Conservation (phyloP, 768 basidiomycete species). For the Galerina sulciceps region DNA sequence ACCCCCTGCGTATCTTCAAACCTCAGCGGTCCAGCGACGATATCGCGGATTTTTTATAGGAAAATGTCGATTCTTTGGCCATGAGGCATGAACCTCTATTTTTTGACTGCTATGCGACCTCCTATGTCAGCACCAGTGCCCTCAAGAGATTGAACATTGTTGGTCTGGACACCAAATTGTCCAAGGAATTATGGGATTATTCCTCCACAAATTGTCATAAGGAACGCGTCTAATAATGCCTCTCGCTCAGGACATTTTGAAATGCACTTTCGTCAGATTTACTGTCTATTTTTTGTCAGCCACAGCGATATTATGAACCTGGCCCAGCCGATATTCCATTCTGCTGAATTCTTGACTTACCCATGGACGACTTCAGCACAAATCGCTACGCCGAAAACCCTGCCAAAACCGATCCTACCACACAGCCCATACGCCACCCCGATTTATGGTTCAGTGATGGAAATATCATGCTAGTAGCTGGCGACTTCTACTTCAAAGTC, state of each 20-base stretch:
- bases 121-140: too few relatives aligned
- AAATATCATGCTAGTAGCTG: constrained; percentile 62
- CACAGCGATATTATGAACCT: neutral
- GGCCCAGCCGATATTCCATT: neutral
- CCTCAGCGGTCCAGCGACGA: neutral
- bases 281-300: constrained; percentile 5
- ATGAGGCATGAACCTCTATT: too few relatives aligned
- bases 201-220: too few relatives aligned
- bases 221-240: too few relatives aligned
- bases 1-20: neutral
- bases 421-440: constrained; percentile 43
- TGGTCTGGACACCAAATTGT: too few relatives aligned
- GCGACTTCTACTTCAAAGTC: constrained; percentile 64
- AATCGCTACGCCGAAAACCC: constrained; percentile 39
- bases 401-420: constrained; percentile 11
- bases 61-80: too few relatives aligned
- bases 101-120: too few relatives aligned
- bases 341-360: neutral
- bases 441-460: constrained; percentile 71
- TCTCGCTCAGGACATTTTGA: neutral
- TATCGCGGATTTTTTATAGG: too few relatives aligned
- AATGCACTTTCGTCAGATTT: neutral
- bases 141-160: too few relatives aligned
- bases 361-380: constrained; percentile 49
- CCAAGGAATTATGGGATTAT: too few relatives aligned